phyloP scores from a whole-genome alignment of 1,284 basidiomycete species.

The Boletus semigastroideus region DNA sequence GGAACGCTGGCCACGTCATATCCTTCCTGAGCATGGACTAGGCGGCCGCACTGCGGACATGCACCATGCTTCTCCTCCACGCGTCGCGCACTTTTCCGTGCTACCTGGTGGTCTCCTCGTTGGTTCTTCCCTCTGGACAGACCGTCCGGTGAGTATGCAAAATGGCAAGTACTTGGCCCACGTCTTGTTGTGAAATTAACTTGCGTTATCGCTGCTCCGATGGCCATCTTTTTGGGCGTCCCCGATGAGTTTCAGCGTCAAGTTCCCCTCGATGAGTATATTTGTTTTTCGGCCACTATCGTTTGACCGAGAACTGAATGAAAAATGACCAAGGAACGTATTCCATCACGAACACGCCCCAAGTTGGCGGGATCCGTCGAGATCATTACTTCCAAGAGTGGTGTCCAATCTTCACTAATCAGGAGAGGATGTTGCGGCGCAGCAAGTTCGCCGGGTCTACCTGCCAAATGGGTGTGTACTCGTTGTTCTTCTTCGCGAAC shows the following conservation, averaged over 20 bases:
- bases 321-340: neutral
- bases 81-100: slow-evolving; percentile 1
- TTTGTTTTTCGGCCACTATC: slow-evolving; percentile 3
- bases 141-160: slow-evolving; percentile 5
- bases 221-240: slow-evolving; percentile 3
- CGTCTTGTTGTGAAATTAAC: slow-evolving; percentile 12
- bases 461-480: slow-evolving; percentile 1
- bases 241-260: slow-evolving; percentile 13
- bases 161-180: slow-evolving; percentile 1
- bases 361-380: neutral
- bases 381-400: slow-evolving; percentile 11
- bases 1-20: slow-evolving; percentile 26
- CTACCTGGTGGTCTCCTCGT: neutral
- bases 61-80: slow-evolving; percentile 8
- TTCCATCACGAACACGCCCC: slow-evolving; percentile 5
- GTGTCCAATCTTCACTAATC: neutral
- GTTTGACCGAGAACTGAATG: slow-evolving; percentile 1
- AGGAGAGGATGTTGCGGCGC: slow-evolving; percentile 5
- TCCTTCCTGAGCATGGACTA: slow-evolving; percentile 3
- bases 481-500: neutral
- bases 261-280: slow-evolving; percentile 5
- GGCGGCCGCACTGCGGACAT: slow-evolving; percentile 31
- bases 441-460: neutral
- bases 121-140: neutral
- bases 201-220: neutral